Evolutionary conservation across 2,329 filamentous ascomycete genomes (phyloP), one percentile per base, ranked within the genome.

Genomic region (Aureobasidium sp.): DNA sequence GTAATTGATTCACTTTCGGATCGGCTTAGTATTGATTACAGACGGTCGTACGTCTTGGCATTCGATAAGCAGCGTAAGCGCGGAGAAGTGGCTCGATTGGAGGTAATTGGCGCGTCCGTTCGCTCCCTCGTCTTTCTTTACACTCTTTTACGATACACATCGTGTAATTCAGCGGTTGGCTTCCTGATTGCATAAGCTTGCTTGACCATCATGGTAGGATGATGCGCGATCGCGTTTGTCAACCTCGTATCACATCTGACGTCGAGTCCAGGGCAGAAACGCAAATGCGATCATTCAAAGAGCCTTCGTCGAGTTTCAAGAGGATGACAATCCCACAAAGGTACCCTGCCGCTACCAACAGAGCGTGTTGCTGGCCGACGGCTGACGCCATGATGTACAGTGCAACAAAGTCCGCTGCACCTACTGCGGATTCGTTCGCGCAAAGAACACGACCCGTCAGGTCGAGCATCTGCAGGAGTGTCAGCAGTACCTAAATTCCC

Each of bases 361-460:
- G 32, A 44, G 29, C 53, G 44, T 53, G 42, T 56, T 47, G 23
- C 42, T 20, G 47, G 23, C 23, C 50, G 27, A 61, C 34, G n/a
- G 32, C 57, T 60, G 57, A 60, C 57, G 34, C 59, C 50, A 27
- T 47, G 42, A 51, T 41, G 17, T 50, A 37, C 64, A 78, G 75
- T 80, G 78, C 67, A 78, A 77, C 66, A 79, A 79, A 64, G 77
- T 79, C 13, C 75, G 78, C 66, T 80, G 78, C 66, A 71, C 75
- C 20, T 73, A 78, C 64, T 81, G 78, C 70, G 78, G 78, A 63
- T 80, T 75, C 67, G 75, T 78, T 44, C 76, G 78, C 64, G 78
- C 78, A 37, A 79, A 79, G 70, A 81, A 81, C 69, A 79, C 77
- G 12, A 80, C 78, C 10, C 75, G 78, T 64, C 78, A 81, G 68